These are phyloP conservation scores for Closterium sp. DNA, from an alignment of 139 green algal species.

Conservation along the genomic window DNA sequence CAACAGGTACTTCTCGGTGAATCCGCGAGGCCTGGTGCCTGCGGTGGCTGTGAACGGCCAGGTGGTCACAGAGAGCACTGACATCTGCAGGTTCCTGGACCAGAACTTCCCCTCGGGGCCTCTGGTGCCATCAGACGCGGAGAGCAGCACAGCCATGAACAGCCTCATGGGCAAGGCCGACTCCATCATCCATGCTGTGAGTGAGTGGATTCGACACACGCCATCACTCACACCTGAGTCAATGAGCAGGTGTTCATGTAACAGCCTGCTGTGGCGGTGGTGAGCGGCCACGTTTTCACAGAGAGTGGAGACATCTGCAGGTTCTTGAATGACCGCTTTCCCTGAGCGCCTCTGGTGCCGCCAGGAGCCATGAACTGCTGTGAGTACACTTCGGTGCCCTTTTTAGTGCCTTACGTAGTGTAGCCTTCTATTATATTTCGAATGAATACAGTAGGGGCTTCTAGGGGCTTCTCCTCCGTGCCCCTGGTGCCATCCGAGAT, in stretches of 20 bases:
- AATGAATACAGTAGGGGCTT: too few relatives aligned
- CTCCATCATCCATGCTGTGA: background rate
- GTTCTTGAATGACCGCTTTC: background rate
- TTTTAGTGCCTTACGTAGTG: too few relatives aligned
- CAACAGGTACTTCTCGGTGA: background rate
- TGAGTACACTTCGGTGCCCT: too few relatives aligned
- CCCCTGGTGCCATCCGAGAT: background rate
- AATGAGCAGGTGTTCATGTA: too few relatives aligned
- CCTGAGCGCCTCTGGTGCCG: background rate
- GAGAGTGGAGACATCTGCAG: background rate
- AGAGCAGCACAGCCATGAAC: background rate
- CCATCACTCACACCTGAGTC: too few relatives aligned
- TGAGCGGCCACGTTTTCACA: background rate
- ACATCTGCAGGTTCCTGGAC: background rate
- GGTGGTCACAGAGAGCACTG: background rate
- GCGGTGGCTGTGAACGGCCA: background rate
- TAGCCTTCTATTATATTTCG: too few relatives aligned
- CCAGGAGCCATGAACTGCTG: too few relatives aligned
- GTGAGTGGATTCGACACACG: too few relatives aligned
- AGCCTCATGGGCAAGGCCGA: background rate
- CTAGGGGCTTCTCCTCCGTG: too few relatives aligned
- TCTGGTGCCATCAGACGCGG: background rate
- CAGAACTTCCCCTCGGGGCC: background rate
- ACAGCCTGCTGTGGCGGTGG: too few relatives aligned
- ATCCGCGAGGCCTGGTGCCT: background rate